Evolutionary conservation across 169 alveolate genomes (phyloP).

Genomic region (Theileria orientalis): DNA sequence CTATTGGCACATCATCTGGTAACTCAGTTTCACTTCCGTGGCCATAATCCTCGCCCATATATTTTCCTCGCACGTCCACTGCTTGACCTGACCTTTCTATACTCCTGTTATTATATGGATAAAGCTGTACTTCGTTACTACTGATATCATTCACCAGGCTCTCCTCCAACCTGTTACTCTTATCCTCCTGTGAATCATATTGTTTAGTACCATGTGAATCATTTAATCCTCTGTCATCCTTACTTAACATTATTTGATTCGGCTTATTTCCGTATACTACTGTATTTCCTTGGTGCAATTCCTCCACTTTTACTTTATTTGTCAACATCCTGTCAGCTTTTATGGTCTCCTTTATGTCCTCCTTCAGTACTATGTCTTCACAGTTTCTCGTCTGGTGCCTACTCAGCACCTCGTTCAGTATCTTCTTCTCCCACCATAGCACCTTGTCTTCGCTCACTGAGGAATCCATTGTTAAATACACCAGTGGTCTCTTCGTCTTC

Average conservation of each 20-base stretch:
- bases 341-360: neutral
- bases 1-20: conserved; percentile 26
- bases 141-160: too few species aligned
- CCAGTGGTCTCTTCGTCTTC: conserved; percentile 34
- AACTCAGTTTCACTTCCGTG: neutral
- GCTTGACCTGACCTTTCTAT: too few species aligned
- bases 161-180: neutral
- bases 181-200: neutral
- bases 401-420: neutral
- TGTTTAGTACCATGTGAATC: neutral
- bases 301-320: conserved; percentile 1
- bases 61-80: neutral
- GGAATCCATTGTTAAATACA: conserved; percentile 67
- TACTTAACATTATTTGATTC: neutral
- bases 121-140: too few species aligned
- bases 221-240: neutral
- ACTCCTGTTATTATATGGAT: too few species aligned
- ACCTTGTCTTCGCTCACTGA: conserved; percentile 67
- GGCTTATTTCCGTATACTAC: conserved; percentile 12
- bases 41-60: neutral
- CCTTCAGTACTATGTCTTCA: neutral
- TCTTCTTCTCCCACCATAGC: conserved; percentile 63
- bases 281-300: neutral
- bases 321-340: neutral
- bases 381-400: neutral